Evolutionary conservation across 225 moss, liverwort and hornwort genomes (phyloP), one percentile per base, ranked within the genome.

Genomic region (Physcomitrium patens): DNA sequence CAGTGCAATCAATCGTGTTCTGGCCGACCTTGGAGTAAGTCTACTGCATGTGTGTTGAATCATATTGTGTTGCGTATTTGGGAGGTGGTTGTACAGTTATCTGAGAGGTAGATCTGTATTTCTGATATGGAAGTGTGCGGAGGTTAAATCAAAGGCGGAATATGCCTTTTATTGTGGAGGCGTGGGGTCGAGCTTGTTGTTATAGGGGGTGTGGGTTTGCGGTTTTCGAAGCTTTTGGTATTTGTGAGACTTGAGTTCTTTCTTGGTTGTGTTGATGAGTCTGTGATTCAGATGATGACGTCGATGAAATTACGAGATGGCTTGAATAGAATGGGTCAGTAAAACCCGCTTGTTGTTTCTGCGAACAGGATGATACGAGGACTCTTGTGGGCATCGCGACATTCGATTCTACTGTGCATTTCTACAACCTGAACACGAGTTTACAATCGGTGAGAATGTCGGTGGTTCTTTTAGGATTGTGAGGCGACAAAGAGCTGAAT

Each of bases 381-480:
- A 95, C 89, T 55, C 87, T 86, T 70, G 86, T 99, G 65, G 99
- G 99, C 52, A 92, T 99, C 81, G 95, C 99, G 63, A 99, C 99
- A 10, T 99, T 99, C 81, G 99, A 99, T 81, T 93, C 95, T 26
- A 93, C 99, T 62, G 91, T 99, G 42, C 99, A 99, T 78, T 99
- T 86, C 60, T 99, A 99, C 84, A 95, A 90, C 67, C 87, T 99
- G 53, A 95, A 91, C 84, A 92, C 89, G 82, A 86, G 81, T 61
- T 85, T 99, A 68, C 99, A 99, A 79, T 83, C 91, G 93, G 97
- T 94, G 72, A 78, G 81, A 52, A 7, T 22, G 3, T 71, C 53
- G 56, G 16, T 24, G 24, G 24, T 24, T 24, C 24, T 24, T 24
- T 24, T 24, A 24, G 24, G 24, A 24, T 24, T 24, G 24, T 24